Base-by-base conservation (phyloP, 106 monocot genomes). In the Dioscorea zingiberensis region DNA sequence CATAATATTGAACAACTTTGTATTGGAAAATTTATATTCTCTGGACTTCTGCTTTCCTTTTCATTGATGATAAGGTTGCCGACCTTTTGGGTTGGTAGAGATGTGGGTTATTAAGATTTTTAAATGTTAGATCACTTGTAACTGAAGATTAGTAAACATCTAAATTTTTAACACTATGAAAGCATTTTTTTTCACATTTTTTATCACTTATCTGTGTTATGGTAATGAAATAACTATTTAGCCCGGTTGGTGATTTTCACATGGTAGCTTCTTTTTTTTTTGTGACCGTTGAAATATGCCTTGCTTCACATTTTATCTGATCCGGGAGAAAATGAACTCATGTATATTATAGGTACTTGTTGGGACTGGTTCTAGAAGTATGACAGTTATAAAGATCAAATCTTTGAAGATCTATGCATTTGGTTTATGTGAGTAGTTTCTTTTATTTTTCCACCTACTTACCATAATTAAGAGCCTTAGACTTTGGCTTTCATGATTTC, bases 381-480 rank as follows among this genome's bases (percentile, higher is more conserved):
- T 98, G 86, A 81, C 67, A 78, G 65, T 98, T 66, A 71, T 98
- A 62, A 97, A 67, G 62, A 29, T 98, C 28, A 98, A 93, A 66
- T 77, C 88, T 68, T 21, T 98, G 74, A 86, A 86, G 58, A 60
- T 98, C 32, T 98, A 98, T 76, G 98, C 98, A 71, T 98, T 98
- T 80, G 98, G 98, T 62, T 69, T 98, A 74, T 98, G 98, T 98
- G 64, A 93, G 92, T 84, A 66, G 13, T 27, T 65, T 47, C 28
- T 38, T 38, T 38, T 38, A 10, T 8, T 38, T 38, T 38, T 38
- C 38, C 38, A 38, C 1, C 38, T 38, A 38, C 10, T 2, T 38
- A 38, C 38, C 4, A 6, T 38, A 38, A 38, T 6, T 38, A 38
- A 38, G 3, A 38, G 38, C 4, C 10, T 38, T 38, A 10, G 10